Evolutionary conservation across 2,329 filamentous ascomycete species (phyloP), one percentile per base, ranked within the genome.

Genomic region (Fusarium liriodendri): DNA sequence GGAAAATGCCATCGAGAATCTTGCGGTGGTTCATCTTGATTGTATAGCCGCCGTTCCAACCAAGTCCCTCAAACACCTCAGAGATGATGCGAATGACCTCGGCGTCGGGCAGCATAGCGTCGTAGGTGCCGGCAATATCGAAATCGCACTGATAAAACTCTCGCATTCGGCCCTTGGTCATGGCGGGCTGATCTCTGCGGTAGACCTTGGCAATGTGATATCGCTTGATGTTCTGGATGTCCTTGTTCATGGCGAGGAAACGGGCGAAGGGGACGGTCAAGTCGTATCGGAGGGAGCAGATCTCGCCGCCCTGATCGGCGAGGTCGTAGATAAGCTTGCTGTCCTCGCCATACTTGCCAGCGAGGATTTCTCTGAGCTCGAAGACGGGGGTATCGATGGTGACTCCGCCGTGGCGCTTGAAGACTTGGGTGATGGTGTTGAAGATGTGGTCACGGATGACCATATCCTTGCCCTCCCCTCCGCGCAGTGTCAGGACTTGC

Each of bases 111-210:
- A 98, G 89, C 95, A 98, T 98, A 63, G 94, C 85, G 81, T 98
- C 96, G 85, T 95, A 97, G 47, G 86, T 87, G 70, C 95, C 95
- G 14, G 95, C 95, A 84, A 98, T 96, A 81, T 98, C 95, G 80
- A 98, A 97, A 84, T 98, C 96, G 85, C 95, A 98, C 84, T 98
- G 95, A 86, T 97, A 98, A 84, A 98, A 98, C 84, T 98, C 96
- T 79, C 96, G 90, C 93, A 98, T 97, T 63, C 95, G 91, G 61
- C 95, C 96, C 82, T 97, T 97, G 71, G 93, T 94, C 85, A 98
- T 94, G 70, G 95, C 78, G 14, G 84, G 84, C 71, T 85, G 84
- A 67, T 85, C 84, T 77, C 84, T 77, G 57, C 84, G 83, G 80
- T 86, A 86, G 73, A 98, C 95, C 85, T 98, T 98, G 77, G 95